Evolutionary conservation across 2,329 filamentous ascomycete species (phyloP).

Genomic region (Fusarium mangiferae): DNA sequence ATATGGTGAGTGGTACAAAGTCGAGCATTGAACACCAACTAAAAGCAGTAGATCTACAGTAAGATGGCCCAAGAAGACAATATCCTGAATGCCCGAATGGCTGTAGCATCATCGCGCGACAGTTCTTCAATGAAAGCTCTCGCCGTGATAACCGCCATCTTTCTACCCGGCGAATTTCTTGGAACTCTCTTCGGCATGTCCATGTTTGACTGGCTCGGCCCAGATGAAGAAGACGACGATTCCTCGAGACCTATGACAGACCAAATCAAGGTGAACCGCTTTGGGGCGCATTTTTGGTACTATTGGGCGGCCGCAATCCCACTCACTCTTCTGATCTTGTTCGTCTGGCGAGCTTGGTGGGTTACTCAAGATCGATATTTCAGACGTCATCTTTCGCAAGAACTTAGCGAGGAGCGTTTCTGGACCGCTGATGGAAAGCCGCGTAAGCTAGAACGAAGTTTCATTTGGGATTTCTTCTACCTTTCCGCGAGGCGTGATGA

Average conservation of each 20-base stretch:
- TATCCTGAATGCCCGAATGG: conserved; percentile 56
- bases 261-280: conserved; percentile 33
- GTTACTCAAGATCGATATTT: conserved; percentile 59
- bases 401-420: conserved; percentile 60
- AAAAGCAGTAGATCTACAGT: conserved; percentile 53
- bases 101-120: conserved; percentile 54
- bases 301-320: conserved; percentile 59
- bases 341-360: conserved; percentile 59
- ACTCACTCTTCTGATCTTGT: conserved; percentile 55
- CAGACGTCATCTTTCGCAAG: conserved; percentile 55
- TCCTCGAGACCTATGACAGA: not conserved
- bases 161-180: conserved; percentile 59
- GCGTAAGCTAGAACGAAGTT: conserved; percentile 54
- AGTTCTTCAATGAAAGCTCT: conserved; percentile 61
- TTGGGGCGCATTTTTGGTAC: conserved; percentile 57
- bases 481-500: conserved; percentile 51
- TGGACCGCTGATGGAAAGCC: conserved; percentile 58
- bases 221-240: conserved; percentile 45
- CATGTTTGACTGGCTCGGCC: conserved; percentile 59
- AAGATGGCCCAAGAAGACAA: conserved; percentile 63
- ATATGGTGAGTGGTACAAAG: conserved; percentile 51
- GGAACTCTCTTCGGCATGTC: conserved; percentile 59
- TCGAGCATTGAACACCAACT: not conserved
- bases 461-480: conserved; percentile 57
- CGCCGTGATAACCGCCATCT: conserved; percentile 60